Conservation (phyloP, 73 alveolate species). For the Tetrahymena elliotti region DNA sequence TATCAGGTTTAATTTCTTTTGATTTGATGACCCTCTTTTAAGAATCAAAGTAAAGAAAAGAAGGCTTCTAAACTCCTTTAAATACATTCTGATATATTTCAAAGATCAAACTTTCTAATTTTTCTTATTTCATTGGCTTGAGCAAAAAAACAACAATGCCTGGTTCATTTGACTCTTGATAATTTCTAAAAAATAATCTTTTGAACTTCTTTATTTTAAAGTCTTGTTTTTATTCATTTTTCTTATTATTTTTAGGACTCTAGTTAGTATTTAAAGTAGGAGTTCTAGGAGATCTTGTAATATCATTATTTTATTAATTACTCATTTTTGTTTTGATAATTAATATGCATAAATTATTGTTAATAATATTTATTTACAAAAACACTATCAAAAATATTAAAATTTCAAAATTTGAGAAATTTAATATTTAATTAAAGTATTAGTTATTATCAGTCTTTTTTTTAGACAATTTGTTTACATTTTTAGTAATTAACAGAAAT, state of each 20-base stretch:
- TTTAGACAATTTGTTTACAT: no score
- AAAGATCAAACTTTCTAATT: background rate
- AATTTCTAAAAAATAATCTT: background rate
- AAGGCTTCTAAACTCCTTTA: background rate
- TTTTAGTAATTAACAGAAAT: no score
- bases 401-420: no score
- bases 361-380: no score
- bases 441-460: no score
- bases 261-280: background rate
- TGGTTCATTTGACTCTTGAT: background rate
- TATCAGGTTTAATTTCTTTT: background rate
- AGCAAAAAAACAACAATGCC: background rate
- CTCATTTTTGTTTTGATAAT: background rate
- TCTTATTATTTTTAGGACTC: background rate
- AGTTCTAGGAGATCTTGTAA: background rate
- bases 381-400: no score
- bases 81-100: background rate
- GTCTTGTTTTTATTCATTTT: background rate
- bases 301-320: background rate
- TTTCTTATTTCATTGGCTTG: background rate
- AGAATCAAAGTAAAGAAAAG: background rate
- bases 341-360: no score
- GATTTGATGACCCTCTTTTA: background rate
- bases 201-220: background rate
- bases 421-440: no score